These are phyloP conservation scores for Haplosporangium gracile DNA, from an alignment of 192 early-diverging fungal species.

Conservation along the genomic window DNA sequence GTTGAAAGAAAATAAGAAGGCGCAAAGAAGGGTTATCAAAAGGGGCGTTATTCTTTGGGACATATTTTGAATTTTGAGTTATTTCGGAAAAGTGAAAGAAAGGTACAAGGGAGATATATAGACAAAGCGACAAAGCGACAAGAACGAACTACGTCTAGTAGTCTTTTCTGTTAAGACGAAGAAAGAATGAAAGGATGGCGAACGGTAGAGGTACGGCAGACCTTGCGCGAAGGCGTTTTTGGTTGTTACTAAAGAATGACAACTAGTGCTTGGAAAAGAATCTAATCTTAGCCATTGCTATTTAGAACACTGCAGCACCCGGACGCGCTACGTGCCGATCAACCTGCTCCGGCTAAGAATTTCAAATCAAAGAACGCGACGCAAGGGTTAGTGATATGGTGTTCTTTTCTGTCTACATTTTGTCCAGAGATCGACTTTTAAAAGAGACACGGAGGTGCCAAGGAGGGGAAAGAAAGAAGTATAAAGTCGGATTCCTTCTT, in stretches of 20 bases:
- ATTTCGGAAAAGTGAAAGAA: background rate
- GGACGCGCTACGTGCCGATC: constrained; percentile 34
- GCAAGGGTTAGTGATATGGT: background rate
- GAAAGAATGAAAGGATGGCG: background rate
- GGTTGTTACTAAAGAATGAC: background rate
- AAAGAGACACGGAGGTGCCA: background rate
- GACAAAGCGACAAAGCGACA: background rate
- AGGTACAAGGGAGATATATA: background rate
- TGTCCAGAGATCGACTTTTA: background rate
- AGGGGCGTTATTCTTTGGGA: background rate
- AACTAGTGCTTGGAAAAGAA: background rate
- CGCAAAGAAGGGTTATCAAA: background rate
- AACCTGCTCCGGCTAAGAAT: constrained; percentile 16
- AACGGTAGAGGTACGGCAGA: background rate
- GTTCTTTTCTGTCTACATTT: background rate
- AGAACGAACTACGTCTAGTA: background rate
- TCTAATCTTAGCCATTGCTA: background rate
- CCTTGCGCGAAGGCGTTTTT: background rate
- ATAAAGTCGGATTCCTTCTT: background rate
- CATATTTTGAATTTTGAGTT: background rate
- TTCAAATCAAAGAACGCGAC: background rate
- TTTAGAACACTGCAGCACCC: constrained; percentile 21
- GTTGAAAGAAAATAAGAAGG: background rate
- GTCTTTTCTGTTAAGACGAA: background rate
- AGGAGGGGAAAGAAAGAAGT: background rate